Evolutionary conservation across 768 basidiomycete species (phyloP), one percentile per base, ranked within the genome.

Genomic region (Boletus vinaceobasis): DNA sequence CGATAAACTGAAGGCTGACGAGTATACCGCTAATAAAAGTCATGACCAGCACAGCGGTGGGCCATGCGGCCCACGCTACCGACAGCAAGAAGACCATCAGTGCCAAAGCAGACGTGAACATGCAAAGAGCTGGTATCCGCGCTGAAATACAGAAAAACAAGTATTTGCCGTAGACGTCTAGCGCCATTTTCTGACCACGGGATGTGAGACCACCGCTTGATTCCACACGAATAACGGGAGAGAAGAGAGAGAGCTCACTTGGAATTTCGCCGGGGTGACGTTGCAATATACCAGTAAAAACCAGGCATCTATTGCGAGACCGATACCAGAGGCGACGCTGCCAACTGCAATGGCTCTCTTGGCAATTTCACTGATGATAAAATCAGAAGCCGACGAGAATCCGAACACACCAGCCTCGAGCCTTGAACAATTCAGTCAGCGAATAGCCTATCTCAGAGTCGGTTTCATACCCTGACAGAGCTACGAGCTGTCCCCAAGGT

Each of bases 91-190:
- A 89, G 1, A 65, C 58, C 74, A 85, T 82, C 8, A 90, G 75
- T 1, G 83, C 73, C n/a, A 79, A 42, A 0, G 81, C 75, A 11
- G 85, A 81, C 31, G 75, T 54, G 51, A 86, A 75, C 74, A 84
- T 80, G 64, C 83, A 83, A 7, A 88, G 57, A 0, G 80, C 77
- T 0, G 87, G 88, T 13, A 87, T 71, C 21, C 86, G 79, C 7
- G 87, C 76, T 1, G 84, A 81, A 14, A 90, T 75, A 29, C 83
- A 75, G 67, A 90, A 90, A 73, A 87, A 88, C 53, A 86, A 74
- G 66, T 85, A 86, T 10, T 77, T 76, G 23, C 73, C 75, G 58
- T 82, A 85, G 32, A 88, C 57, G 61, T 87, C 87, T 8, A 62
- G 67, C 0, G 87, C 57, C 57, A 65, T 52, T 63, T 51, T 66